Evolutionary conservation across 1,139 yeast genomes (phyloP), one percentile per base, ranked within the genome.

Genomic region (Blastobotrys elegans): DNA sequence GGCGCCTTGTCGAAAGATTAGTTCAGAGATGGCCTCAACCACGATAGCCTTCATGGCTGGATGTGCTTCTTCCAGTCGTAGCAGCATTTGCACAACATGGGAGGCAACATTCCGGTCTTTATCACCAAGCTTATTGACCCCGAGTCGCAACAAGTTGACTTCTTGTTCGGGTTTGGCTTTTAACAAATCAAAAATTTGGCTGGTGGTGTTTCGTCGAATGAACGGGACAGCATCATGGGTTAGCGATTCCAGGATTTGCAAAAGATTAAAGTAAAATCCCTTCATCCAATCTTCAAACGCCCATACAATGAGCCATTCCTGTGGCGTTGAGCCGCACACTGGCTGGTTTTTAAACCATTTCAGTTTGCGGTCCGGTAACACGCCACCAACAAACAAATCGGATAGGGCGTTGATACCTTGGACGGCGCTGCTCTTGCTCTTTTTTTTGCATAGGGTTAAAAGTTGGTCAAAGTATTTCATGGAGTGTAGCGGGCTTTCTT

Each of bases 91-190:
- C 2, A 97, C 89, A 1, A 96, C 80, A 62, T 88, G 85, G 1
- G 97, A 85, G 0, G 96, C 80, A 10, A 92, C 96, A 64, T 88
- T 89, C 55, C 86, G 84, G 56, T 92, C 97, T 43, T 77, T 75
- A 63, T 92, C 99, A 69, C 98, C 98, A 43, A 92, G 74, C 65
- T 92, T 92, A 66, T 94, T 92, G 43, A 89, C 94, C 44, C 96
- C 96, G 50, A 94, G 73, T 58, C 92, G 77, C 59, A 92, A 73
- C 56, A 94, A 72, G 64, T 94, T 92, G 44, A 84, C 95, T 68
- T 92, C 99, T 70, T 94, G 98, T 69, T 92, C 99, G 2, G 99
- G 97, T 64, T 90, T 92, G 14, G 84, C 75, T 56, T 80, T 82
- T 52, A 92, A 71, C 40, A 92, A 73, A 52, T 87, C 95, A 57